Evolutionary conservation across 345 rosid genomes (phyloP), one percentile per base, ranked within the genome.

Genomic region (Excoecaria agallocha): DNA sequence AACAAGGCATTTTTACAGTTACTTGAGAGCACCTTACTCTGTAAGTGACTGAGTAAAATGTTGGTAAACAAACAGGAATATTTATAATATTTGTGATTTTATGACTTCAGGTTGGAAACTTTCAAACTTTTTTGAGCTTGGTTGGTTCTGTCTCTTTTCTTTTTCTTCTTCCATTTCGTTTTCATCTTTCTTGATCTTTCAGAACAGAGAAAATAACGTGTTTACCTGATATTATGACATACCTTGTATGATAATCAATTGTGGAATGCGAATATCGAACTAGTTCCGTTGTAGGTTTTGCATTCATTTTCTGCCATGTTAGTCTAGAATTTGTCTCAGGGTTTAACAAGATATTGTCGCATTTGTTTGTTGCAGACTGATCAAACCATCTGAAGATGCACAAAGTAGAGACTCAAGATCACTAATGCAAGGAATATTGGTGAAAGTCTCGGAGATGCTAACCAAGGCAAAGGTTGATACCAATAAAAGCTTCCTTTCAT

Each of bases 391-490:
- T 17, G 88, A 82, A 76, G 88, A 86, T 55, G 81, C 77, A 24
- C 94, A 85, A n/a, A 80, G 71, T 77, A 92, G 83, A 85, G 97
- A 91, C 73, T 69, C 80, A 60, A 88, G 89, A 85, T 85, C 91
- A 45, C 76, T 75, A 71, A 74, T 69, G 71, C 94, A 93, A 82
- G 91, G 86, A 84, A 81, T 81, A 78, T 67, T 78, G 39, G 68
- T 69, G 79, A 95, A 86, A 85, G 69, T 86, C 6, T 45, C 79
- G 57, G 96, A 87, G 74, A 59, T 89, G 70, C 52, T 93, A 35
- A 80, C 87, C 57, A 93, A 82, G 81, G 91, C 98, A 60, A 95
- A 95, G 98, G 99, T 94, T 50, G 81, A 68, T 72, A 55, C 68
- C 58, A 73, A 64, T 25, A 59, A 20, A 5, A 41, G 25, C 24